A percentile compares a stretch with the other conserved stretches of the same genome.
These are phyloP conservation scores for Rubroshorea leprosula DNA, from an alignment of 345 rosid species.

Conservation along the genomic window DNA sequence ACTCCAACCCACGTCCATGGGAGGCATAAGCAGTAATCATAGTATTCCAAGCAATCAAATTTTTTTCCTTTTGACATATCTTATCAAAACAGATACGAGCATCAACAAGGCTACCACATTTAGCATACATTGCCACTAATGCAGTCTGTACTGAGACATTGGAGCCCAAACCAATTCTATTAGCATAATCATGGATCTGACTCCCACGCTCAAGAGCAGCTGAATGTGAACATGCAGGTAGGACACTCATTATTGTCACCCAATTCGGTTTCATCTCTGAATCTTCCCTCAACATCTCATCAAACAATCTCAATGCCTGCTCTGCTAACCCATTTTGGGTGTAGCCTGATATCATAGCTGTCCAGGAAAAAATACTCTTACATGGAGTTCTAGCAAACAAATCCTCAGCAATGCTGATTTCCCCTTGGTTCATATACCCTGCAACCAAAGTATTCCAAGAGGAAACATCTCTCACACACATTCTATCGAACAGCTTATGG, in stretches of 20 bases:
- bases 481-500: slow-evolving; percentile 25
- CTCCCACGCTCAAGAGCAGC: slow-evolving; percentile 31
- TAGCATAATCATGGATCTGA: neutral
- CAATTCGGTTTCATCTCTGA: slow-evolving; percentile 35
- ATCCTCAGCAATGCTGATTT: slow-evolving; percentile 32
- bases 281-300: slow-evolving; percentile 35
- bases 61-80: neutral
- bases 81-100: neutral
- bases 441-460: slow-evolving; percentile 42
- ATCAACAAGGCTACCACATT: neutral
- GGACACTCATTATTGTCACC: slow-evolving; percentile 25
- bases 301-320: slow-evolving; percentile 35
- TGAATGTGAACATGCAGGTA: slow-evolving; percentile 32
- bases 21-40: slow-evolving; percentile 38
- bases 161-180: neutral
- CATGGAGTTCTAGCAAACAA: slow-evolving; percentile 38
- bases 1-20: slow-evolving; percentile 31
- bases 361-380: slow-evolving; percentile 43
- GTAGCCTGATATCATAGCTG: slow-evolving; percentile 52
- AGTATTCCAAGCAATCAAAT: slow-evolving; percentile 8
- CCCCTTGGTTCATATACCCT: slow-evolving; percentile 27
- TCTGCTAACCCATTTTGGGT: slow-evolving; percentile 32
- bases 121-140: neutral
- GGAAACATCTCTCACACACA: slow-evolving; percentile 28
- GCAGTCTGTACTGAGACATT: neutral